Conservation (phyloP, 2,329 filamentous ascomycete genomes). For the Fusarium sp. region DNA sequence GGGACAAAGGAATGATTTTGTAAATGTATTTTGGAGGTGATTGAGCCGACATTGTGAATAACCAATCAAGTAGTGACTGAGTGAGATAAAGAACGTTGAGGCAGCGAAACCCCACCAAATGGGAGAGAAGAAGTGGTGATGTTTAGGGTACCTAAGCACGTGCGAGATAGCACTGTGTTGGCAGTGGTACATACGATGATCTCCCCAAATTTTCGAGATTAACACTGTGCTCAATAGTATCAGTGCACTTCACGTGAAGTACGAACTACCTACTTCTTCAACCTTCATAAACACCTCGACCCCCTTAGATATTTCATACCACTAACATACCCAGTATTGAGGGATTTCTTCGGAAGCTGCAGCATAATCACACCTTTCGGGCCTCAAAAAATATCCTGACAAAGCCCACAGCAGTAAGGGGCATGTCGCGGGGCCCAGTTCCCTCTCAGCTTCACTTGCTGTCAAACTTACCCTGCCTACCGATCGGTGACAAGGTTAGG, state of each 20-base stretch:
- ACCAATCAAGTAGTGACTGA: background rate
- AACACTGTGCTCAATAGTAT: conserved; percentile 25
- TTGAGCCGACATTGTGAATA: conserved; percentile 46
- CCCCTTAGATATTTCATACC: conserved; percentile 1
- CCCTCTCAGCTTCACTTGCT: conserved; percentile 75
- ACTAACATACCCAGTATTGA: conserved; percentile 3
- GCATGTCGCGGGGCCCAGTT: conserved; percentile 69
- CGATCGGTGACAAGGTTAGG: conserved; percentile 81
- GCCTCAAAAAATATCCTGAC: conserved; percentile 21
- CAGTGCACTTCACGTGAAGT: conserved; percentile 30
- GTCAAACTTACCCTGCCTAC: conserved; percentile 64
- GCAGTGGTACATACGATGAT: accelerated
- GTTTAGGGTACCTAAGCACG: conserved; percentile 16
- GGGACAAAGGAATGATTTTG: conserved; percentile 69
- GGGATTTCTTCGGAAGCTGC: conserved; percentile 32
- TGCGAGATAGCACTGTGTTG: conserved; percentile 26
- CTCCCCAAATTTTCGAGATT: accelerated
- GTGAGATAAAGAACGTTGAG: background rate
- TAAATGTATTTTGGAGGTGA: conserved; percentile 63
- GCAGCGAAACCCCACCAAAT: conserved; percentile 8
- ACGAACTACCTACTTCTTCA: conserved; percentile 25
- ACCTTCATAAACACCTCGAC: conserved; percentile 10
- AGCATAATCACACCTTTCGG: conserved; percentile 38
- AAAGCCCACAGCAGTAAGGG: conserved; percentile 12
- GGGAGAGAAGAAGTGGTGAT: conserved; percentile 9